phyloP scores from a whole-genome alignment of 2,329 filamentous ascomycete genomes.

The Alternaria incomplexa region DNA sequence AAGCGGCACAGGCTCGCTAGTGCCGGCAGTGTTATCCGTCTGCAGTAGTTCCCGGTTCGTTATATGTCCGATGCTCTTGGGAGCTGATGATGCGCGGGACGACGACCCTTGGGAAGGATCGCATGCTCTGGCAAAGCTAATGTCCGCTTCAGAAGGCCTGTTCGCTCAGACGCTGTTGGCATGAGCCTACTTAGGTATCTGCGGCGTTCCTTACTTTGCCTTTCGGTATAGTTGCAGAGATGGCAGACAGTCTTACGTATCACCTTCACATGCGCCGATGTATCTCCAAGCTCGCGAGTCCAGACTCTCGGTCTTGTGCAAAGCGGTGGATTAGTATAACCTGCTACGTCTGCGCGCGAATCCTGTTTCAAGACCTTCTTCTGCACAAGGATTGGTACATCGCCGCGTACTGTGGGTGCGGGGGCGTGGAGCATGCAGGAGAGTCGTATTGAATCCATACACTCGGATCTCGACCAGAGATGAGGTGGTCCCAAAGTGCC shows the following conservation, averaged over 20 bases:
- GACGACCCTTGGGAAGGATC: neutral
- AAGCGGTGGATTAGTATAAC: neutral
- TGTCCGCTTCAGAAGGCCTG: neutral
- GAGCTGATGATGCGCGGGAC: neutral
- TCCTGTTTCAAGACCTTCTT: neutral
- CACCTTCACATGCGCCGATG: neutral
- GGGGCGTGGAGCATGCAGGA: neutral
- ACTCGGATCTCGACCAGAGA: neutral
- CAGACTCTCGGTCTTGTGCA: neutral
- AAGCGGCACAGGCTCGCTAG: neutral
- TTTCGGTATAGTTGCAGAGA: neutral
- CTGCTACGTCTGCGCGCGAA: neutral
- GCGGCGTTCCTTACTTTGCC: neutral
- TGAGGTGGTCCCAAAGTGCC: neutral
- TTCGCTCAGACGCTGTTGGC: neutral
- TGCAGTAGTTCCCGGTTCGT: neutral
- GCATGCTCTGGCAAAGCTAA: neutral
- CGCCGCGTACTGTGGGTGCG: neutral
- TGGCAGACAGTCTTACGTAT: neutral
- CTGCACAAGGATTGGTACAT: neutral
- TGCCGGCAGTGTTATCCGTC: neutral
- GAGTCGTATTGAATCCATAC: neutral
- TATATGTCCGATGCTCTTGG: neutral
- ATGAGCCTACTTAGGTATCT: neutral
- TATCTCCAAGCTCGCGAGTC: neutral